Conservation (phyloP, 1,284 basidiomycete genomes). For the Trichosporon sp. region DNA sequence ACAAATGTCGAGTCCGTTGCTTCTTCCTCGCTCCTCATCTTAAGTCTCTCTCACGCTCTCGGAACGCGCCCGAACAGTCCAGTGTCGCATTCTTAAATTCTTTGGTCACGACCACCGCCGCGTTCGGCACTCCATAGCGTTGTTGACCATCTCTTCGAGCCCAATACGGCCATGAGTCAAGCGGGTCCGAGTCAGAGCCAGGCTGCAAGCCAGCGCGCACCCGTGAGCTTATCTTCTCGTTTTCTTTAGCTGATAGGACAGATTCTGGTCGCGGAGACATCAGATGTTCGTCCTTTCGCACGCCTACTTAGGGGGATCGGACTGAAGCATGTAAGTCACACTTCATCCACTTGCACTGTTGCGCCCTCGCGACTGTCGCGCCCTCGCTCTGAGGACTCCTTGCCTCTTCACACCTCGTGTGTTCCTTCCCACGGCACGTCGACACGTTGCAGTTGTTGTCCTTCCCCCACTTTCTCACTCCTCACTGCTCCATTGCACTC, state of each 20-base stretch:
- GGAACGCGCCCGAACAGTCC: too few relatives aligned
- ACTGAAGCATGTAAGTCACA: slow-evolving; percentile 66
- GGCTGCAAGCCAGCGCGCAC: slow-evolving; percentile 2
- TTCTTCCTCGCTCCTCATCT: neutral
- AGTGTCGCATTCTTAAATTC: too few relatives aligned
- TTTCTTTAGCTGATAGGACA: slow-evolving; percentile 55
- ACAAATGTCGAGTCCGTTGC: neutral
- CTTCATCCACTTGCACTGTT: neutral
- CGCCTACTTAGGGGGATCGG: slow-evolving; percentile 75
- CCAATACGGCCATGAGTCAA: neutral
- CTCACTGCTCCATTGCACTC: neutral
- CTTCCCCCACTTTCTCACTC: neutral
- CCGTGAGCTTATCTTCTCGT: neutral
- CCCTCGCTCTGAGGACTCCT: neutral
- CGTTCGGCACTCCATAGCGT: too few relatives aligned
- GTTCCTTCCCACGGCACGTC: neutral
- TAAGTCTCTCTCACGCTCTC: neutral
- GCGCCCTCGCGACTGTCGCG: neutral
- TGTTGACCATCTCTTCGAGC: too few relatives aligned
- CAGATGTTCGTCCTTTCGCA: slow-evolving; percentile 75
- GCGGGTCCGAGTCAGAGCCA: neutral
- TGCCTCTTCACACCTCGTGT: neutral
- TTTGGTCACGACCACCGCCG: too few relatives aligned
- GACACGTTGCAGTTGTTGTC: neutral
- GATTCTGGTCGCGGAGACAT: slow-evolving; percentile 74